phyloP scores from a whole-genome alignment of 1,284 basidiomycete genomes.

The Puccinia hordei region DNA sequence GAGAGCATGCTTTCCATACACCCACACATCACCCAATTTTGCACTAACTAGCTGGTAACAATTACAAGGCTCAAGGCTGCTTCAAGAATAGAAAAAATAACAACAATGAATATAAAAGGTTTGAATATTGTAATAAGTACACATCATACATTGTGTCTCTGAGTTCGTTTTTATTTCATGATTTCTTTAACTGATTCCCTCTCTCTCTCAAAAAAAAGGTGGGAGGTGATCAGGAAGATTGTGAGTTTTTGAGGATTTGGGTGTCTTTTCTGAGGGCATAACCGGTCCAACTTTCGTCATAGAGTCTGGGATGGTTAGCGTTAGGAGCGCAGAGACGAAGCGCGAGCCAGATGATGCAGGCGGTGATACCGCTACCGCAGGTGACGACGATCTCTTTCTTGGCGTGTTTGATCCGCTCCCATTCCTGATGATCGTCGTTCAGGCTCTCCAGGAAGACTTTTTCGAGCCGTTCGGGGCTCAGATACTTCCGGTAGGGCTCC shows the following conservation, averaged over 20 bases:
- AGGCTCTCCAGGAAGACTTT: conserved; percentile 68
- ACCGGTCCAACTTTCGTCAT: conserved; percentile 60
- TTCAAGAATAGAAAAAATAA: no score
- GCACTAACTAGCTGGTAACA: no score
- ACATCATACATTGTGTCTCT: no score
- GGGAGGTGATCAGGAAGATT: no score
- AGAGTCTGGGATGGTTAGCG: conserved; percentile 58
- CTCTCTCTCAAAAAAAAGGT: no score
- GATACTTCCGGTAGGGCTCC: conserved; percentile 68
- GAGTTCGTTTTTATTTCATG: no score
- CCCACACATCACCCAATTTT: no score
- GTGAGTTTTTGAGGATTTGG: conserved; percentile 1
- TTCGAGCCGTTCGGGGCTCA: conserved; percentile 66
- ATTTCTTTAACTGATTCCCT: no score
- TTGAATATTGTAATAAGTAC: no score
- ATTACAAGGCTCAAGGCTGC: no score
- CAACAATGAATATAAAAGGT: no score
- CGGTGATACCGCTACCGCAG: conserved; percentile 81
- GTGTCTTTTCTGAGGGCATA: conserved; percentile 20
- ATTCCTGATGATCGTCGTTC: conserved; percentile 60
- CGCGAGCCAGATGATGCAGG: conserved; percentile 86
- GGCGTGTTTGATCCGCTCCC: conserved; percentile 56
- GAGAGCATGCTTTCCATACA: no score
- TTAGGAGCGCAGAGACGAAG: conserved; percentile 69
- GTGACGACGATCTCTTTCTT: conserved; percentile 53